These are phyloP conservation scores for Austropuccinia psidii DNA, from an alignment of 1,284 basidiomycete species.

Conservation along the genomic window DNA sequence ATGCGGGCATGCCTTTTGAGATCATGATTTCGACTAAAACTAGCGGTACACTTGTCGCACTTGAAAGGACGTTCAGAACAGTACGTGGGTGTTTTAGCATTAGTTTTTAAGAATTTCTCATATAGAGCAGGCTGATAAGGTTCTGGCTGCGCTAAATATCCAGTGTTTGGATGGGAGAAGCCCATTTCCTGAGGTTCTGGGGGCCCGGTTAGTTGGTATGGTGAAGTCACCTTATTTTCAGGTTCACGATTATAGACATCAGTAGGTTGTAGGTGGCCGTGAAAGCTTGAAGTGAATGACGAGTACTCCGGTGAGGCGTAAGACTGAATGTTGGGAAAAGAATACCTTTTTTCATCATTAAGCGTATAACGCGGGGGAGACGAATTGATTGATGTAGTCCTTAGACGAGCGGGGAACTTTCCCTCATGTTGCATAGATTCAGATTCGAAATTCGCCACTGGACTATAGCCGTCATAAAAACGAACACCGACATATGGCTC, in stretches of 20 bases:
- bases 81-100: background rate
- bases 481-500: no score
- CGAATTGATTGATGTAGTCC: no score
- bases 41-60: conserved; percentile 43
- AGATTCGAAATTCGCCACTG: no score
- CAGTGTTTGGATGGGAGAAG: background rate
- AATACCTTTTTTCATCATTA: background rate
- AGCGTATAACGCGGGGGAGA: conserved; percentile 12
- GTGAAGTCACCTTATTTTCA: background rate
- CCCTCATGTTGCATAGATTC: no score
- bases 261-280: background rate
- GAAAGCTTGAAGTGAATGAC: background rate
- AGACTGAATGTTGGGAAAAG: background rate
- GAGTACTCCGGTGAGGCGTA: background rate
- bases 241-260: background rate
- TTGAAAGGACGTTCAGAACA: conserved; percentile 38
- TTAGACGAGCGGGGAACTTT: no score
- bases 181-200: background rate
- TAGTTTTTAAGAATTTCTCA: background rate
- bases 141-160: background rate
- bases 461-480: no score
- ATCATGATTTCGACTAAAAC: conserved; percentile 45
- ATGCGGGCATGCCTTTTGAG: conserved; percentile 45
- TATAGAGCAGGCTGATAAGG: background rate
- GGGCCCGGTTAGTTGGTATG: background rate